Base-by-base conservation (phyloP, 2,329 filamentous ascomycete species). In the Penicillium thymicola region DNA sequence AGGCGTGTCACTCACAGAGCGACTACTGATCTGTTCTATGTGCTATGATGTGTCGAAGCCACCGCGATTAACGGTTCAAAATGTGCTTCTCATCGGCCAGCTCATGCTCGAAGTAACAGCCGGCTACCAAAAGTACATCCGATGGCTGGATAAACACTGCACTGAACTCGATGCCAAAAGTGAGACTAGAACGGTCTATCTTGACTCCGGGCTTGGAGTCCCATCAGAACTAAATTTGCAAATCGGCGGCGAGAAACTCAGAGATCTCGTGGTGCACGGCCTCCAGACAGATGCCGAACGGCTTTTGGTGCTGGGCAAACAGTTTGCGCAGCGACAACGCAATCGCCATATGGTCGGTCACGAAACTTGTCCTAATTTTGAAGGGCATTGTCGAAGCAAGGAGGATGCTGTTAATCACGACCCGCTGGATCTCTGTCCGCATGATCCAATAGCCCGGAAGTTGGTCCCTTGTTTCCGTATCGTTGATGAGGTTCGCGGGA, bases 1-100 rank as follows among this genome's bases (percentile, higher is more conserved):
- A 0, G 62, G 62, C 1, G 21, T 60, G 0, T 40, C 59, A 5
- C 55, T 69, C 14, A 36, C 59, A 37, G 64, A 68, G 21, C 53
- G 58, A 13, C 42, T 70, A 34, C 52, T 70, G 18, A 59, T 53
- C 1, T 70, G 68, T 52, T 59, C 61, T 5, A 59, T 60, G 23
- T 70, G 68, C 59, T 70, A 68, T 48, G 66, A 70, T 28, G 54
- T 66, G n/a, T 66, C 65, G 1, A 69, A 67, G 27, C 65, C 67
- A 7, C 66, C 67, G 4, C 62, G 66, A 18, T 37, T 67, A 18
- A 70, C 68, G 2, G 59, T 69, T 5, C 67, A 70, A 43, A 70
- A 69, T 46, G 68, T 69, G 1, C 59, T 69, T 1, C 61, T 70
- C 4, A 62, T 69, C n/a, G 68, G 67, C 16, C 62, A 65, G 5